These are phyloP conservation scores for Primulina huaijiensis DNA, from an alignment of 257 asterid genomes.

Conservation along the genomic window DNA sequence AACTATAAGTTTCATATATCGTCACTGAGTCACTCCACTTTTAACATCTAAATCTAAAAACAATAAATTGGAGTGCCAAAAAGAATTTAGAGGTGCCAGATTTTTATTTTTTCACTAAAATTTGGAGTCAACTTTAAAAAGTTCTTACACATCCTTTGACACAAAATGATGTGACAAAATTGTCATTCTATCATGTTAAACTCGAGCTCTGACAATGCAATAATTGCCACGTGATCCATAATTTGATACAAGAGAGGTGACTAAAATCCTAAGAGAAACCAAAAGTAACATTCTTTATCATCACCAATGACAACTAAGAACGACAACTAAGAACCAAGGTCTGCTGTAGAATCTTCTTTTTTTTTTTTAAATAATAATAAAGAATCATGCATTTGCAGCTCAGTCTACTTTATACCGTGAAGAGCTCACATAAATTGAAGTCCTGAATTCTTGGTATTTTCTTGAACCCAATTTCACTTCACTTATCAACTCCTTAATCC, in stretches of 20 bases:
- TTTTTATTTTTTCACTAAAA: background rate
- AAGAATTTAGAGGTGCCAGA: background rate
- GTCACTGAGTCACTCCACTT: background rate
- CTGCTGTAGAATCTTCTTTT: too few species aligned
- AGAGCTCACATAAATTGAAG: background rate
- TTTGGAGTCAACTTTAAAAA: background rate
- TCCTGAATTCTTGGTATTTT: conserved; percentile 2
- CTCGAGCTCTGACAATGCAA: background rate
- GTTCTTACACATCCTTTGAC: background rate
- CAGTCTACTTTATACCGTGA: background rate
- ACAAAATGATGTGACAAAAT: background rate
- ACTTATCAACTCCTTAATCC: background rate
- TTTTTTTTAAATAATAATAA: too few species aligned
- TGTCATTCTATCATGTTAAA: background rate
- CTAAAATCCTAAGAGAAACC: background rate
- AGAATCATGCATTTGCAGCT: background rate
- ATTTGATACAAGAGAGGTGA: background rate
- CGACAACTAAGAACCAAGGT: background rate
- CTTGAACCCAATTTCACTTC: background rate
- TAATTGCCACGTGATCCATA: background rate
- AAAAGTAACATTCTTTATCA: background rate
- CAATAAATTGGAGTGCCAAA: background rate
- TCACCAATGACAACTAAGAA: background rate
- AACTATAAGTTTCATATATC: background rate
- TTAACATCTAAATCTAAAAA: background rate